phyloP scores from a whole-genome alignment of 179 eudicot genomes.

The Silene coronaria region DNA sequence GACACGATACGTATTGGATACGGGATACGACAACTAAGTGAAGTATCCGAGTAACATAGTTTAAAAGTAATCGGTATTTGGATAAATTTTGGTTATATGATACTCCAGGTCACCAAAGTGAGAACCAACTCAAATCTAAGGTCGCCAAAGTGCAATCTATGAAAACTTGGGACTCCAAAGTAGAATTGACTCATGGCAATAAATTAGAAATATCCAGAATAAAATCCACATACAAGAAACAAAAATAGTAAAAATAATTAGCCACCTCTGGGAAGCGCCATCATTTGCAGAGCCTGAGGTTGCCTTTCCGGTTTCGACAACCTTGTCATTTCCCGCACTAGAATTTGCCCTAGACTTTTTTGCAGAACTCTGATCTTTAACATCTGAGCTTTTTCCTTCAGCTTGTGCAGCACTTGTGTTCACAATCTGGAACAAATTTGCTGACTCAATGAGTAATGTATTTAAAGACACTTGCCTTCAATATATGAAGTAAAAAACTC shows the following conservation, averaged over 20 bases:
- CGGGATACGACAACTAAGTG: too few species aligned
- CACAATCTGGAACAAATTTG: conserved; percentile 36
- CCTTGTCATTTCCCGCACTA: conserved; percentile 39
- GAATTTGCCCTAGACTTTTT: conserved; percentile 60
- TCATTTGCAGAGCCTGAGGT: conserved; percentile 94
- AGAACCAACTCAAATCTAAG: not conserved
- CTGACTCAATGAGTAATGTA: conserved; percentile 8
- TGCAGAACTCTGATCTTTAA: conserved; percentile 41
- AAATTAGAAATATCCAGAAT: not conserved
- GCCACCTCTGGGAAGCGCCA: conserved; percentile 78
- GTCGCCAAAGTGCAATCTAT: too few species aligned
- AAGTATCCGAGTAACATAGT: too few species aligned
- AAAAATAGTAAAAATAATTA: conserved; percentile 1
- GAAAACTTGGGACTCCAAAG: not conserved
- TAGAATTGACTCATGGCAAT: not conserved
- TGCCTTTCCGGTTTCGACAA: conserved; percentile 54
- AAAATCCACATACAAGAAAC: not conserved
- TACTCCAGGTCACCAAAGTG: not conserved
- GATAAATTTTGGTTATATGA: not conserved
- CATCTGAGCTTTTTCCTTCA: conserved; percentile 51
- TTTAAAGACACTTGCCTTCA: conserved; percentile 1
- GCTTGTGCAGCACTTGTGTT: conserved; percentile 39
- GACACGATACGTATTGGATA: too few species aligned
- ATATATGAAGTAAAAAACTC: not conserved
- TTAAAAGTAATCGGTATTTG: not conserved